Conservation (phyloP, 164 flowering plant genomes). For the Stephania yunnanensis region DNA sequence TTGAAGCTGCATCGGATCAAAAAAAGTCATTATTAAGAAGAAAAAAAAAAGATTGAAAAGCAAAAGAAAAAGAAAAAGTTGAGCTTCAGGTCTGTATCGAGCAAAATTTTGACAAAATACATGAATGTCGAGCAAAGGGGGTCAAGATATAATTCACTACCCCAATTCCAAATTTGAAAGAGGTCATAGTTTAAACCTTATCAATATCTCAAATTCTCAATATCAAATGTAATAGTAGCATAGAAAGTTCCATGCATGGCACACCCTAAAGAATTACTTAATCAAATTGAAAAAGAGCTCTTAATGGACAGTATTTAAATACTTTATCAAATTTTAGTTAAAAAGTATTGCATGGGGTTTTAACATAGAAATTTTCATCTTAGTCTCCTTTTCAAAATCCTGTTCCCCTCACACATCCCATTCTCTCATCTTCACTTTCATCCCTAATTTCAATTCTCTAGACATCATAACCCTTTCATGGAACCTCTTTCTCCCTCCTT, state of each 20-base stretch:
- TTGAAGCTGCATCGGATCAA: conserved; percentile 20
- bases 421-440: no score
- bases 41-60: neutral
- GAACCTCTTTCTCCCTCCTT: no score
- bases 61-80: neutral
- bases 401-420: no score
- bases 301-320: neutral
- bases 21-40: neutral
- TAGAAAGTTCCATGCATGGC: neutral
- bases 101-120: neutral
- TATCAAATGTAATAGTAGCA: neutral
- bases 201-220: neutral
- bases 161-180: neutral
- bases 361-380: no score
- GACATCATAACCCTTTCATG: no score
- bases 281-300: neutral
- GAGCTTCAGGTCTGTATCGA: neutral
- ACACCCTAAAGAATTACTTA: neutral
- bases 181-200: neutral
- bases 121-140: neutral
- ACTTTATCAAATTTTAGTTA: no score
- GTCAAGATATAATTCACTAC: neutral
- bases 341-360: no score
- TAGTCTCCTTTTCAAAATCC: no score
- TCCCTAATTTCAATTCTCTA: no score